Percentiles rank a stretch among this genome's conserved stretches.
Evolutionary conservation across 2,329 filamentous ascomycete genomes (phyloP).

Genomic region (Verticillium alfalfae): DNA sequence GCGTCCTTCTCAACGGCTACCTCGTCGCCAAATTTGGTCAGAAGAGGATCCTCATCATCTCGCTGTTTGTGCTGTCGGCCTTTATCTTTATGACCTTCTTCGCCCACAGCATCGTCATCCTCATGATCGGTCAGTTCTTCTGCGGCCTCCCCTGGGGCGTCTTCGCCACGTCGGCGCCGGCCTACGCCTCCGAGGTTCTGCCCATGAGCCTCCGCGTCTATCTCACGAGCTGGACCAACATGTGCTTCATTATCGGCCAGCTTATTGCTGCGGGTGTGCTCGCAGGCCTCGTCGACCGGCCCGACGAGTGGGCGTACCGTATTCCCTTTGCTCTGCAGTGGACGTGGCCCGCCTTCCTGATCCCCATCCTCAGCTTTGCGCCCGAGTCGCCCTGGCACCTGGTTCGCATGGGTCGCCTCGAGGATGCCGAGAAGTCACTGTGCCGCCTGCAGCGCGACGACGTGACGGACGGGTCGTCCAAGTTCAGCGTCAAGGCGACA

Average conservation of each 20-base stretch:
- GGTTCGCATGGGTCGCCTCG: constrained; percentile 26
- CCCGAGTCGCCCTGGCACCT: constrained; percentile 42
- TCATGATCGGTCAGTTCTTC: constrained; percentile 26
- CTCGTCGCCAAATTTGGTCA: constrained; percentile 30
- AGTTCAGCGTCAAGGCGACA: constrained; percentile 24
- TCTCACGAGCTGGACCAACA: constrained; percentile 37
- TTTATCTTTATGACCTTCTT: constrained; percentile 35
- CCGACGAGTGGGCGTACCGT: constrained; percentile 36
- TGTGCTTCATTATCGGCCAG: constrained; percentile 36
- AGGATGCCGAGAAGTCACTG: constrained; percentile 21
- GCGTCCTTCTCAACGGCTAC: constrained; percentile 34
- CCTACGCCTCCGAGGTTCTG: constrained; percentile 40
- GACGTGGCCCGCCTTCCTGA: constrained; percentile 37
- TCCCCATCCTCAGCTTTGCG: constrained; percentile 31
- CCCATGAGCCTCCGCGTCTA: constrained; percentile 34
- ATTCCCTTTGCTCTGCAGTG: constrained; percentile 44
- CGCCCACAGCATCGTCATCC: constrained; percentile 20
- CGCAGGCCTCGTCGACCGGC: constrained; percentile 23
- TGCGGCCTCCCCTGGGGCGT: constrained; percentile 31
- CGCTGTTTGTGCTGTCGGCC: constrained; percentile 22
- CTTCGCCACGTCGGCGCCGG: constrained; percentile 36
- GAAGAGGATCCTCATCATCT: constrained; percentile 28
- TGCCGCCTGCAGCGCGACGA: constrained; percentile 14
- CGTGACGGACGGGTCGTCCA: background rate
- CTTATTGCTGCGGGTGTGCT: constrained; percentile 31